Base-by-base conservation (phyloP, 1,284 basidiomycete species). In the Ceratobasidium sp. region DNA sequence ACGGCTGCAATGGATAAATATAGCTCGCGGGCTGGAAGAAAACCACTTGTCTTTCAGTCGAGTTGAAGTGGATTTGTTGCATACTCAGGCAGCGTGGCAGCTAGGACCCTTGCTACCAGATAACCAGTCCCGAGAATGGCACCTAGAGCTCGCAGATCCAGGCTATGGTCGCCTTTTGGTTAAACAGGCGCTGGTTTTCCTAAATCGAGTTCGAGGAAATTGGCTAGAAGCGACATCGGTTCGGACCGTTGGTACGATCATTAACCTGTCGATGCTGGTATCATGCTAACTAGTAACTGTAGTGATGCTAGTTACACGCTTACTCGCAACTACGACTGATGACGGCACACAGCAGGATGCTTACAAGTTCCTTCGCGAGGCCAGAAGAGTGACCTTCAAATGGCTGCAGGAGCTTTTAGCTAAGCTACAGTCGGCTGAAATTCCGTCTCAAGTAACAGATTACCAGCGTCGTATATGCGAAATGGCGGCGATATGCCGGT, bases 1-100 rank as follows among this genome's bases (percentile, higher is more conserved):
- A 6, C 80, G 79, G 0, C 77, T 88, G 0, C 88, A 89, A 63
- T 89, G 88, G 88, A 78, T 86, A 45, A 89, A 89, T 76, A 85
- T 89, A 20, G 79, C 83, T 8, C 82, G 85, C 35, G 87, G 86
- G 77, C 76, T 88, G 17, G 80, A 81, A 13, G 82, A 83, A 15
- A 81, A 82, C 45, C 77, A 78, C 1, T 79, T 89, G 42, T 83
- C 81, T 0, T 85, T 88, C 68, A 78, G 81, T 35, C 78, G 81
- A 1, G 80, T 82, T 4, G 86, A 84, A 31, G 86, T 89, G 0
- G 82, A 86, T 74, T 63, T 81, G 1, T 80, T 89, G 2, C 26
- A 88, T 1, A 80, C 79, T 17, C 87, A 88, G 68, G 83, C 87
- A 23, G 83, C 82, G 7, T 77, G 75, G 75, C 77, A 79, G 53